A percentile compares a stretch with the other conserved stretches of the same genome.
These are phyloP conservation scores for Rhynchosporium agropyri DNA, from an alignment of 2,329 filamentous ascomycete species.

Conservation along the genomic window DNA sequence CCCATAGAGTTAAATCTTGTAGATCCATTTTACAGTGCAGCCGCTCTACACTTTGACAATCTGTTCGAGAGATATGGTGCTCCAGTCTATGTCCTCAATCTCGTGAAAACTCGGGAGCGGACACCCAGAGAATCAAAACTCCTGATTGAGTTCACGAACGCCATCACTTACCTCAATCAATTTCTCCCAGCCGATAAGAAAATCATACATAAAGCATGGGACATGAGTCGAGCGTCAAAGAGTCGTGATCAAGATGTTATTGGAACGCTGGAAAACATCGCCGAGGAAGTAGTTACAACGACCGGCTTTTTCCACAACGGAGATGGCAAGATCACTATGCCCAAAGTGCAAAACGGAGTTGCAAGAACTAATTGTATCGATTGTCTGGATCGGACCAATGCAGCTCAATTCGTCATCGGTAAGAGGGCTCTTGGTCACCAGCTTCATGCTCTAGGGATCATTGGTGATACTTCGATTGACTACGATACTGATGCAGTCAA, in stretches of 20 bases:
- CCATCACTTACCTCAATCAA: constrained; percentile 91
- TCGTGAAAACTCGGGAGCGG: constrained; percentile 87
- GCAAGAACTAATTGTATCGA: constrained; percentile 98
- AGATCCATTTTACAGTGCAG: constrained; percentile 93
- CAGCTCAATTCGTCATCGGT: constrained; percentile 95
- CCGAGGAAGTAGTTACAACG: constrained; percentile 79
- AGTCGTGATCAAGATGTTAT: constrained; percentile 92
- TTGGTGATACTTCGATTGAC: constrained; percentile 75
- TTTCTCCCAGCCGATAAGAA: constrained; percentile 82
- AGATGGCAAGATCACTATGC: constrained; percentile 64
- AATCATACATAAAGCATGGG: constrained; percentile 93
- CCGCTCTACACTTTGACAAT: constrained; percentile 92
- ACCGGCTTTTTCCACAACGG: constrained; percentile 98
- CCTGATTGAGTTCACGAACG: constrained; percentile 81
- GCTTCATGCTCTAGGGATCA: constrained; percentile 86
- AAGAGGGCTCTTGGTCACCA: constrained; percentile 93
- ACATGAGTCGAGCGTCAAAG: constrained; percentile 97
- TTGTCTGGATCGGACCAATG: constrained; percentile 94
- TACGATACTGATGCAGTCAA: constrained; percentile 97
- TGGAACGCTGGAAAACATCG: constrained; percentile 84
- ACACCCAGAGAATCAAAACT: constrained; percentile 91
- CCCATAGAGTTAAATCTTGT: constrained; percentile 95
- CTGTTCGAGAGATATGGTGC: constrained; percentile 91
- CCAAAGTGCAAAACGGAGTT: constrained; percentile 84
- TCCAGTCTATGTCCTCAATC: constrained; percentile 87